Base-by-base conservation (phyloP, 1,284 basidiomycete genomes). In the Ustilago lituana region DNA sequence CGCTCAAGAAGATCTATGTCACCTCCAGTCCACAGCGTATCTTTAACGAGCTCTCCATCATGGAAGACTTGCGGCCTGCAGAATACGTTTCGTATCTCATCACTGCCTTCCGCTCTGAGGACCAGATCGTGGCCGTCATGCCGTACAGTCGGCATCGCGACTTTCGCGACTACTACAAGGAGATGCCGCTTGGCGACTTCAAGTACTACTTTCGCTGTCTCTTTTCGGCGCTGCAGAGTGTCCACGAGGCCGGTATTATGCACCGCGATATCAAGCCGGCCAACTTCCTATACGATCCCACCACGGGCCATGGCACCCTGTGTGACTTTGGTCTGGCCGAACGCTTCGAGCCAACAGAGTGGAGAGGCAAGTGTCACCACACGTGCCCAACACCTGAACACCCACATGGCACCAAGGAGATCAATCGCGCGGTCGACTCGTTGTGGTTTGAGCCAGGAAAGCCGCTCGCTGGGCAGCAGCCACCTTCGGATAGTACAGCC, bases 231-330 rank as follows among this genome's bases (percentile, higher is more conserved):
- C 83, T 98, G 49, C 89, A 90, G 47, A 93, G 95, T 74, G 90
- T 93, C 20, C 96, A 98, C 81, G 84, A 88, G n/a, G 86, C 92
- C 45, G 88, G 87, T 7, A 91, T 98, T 77, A 91, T 98, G 46
- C 95, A 98, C 83, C 92, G 95, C 32, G 95, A 98, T 83, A 92
- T 98, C 77, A 98, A 98, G 81, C 96, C 95, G 15, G 95, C 95
- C 63, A 98, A 98, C 83, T 98, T 98, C 80, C 86, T 98, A 29
- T 98, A 92, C 82, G 92, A 98, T 82, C 90, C 92, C 27, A 87
- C 87, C 39, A 90, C 89, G 4, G 90, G 91, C 2, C 85, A 89
- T 6, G 95, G 96, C 10, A 92, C 91, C 0, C 84, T 99, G 9
- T 95, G 93, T 73, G 95, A 98, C 83, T 97, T 98, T 83, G 95